These are phyloP conservation scores for Paracoccidioides lutzii DNA, from an alignment of 2,329 filamentous ascomycete genomes.

Conservation along the genomic window DNA sequence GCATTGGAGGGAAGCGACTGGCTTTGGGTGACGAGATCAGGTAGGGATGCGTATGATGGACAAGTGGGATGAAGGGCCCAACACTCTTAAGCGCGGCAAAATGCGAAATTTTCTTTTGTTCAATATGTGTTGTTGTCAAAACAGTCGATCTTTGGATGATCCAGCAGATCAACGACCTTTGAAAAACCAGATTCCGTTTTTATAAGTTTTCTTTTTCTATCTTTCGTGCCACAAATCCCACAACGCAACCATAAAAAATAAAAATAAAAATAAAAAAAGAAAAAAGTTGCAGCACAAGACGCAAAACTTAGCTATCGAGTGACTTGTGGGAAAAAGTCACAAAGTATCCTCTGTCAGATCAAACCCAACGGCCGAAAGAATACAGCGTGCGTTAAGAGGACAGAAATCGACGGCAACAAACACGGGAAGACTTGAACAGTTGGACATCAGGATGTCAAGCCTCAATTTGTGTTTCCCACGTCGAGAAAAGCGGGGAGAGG, in stretches of 20 bases:
- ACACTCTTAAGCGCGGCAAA: constrained; percentile 2
- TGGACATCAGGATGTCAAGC: neutral
- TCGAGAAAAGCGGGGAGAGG: constrained; percentile 6
- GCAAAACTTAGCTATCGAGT: neutral
- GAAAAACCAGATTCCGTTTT: neutral
- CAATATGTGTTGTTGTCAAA: neutral
- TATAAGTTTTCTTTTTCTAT: neutral
- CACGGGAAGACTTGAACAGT: neutral
- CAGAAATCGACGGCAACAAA: neutral
- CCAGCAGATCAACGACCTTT: neutral
- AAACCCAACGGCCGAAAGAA: neutral
- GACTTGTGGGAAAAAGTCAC: neutral
- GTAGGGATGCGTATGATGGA: neutral
- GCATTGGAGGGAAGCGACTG: neutral
- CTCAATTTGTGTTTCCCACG: neutral
- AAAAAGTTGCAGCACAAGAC: constrained; percentile 2
- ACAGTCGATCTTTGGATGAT: neutral
- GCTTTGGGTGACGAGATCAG: neutral
- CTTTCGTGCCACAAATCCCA: neutral
- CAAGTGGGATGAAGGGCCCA: neutral
- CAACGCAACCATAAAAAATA: neutral
- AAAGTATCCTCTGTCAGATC: neutral
- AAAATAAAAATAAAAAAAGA: neutral
- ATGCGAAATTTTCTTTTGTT: neutral
- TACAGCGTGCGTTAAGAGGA: neutral